phyloP scores from a whole-genome alignment of 192 early-diverging fungal genomes.

The Podila clonocystis region DNA sequence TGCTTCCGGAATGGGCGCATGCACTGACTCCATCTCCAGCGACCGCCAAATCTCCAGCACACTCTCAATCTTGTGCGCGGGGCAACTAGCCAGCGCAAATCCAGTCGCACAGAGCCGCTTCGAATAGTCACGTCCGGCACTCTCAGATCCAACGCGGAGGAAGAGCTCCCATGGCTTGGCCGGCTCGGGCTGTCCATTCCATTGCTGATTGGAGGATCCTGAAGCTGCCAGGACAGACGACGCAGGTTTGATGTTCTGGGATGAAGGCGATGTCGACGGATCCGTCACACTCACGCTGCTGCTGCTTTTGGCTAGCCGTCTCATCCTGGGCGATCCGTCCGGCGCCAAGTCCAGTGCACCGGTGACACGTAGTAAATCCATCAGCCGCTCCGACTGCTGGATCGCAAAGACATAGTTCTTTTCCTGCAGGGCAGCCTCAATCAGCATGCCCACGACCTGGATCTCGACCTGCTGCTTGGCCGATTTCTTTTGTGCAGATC shows the following conservation, averaged over 20 bases:
- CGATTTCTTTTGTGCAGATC: constrained; percentile 26
- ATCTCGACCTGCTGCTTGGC: constrained; percentile 53
- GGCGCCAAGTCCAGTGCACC: constrained; percentile 30
- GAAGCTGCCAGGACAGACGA: background rate
- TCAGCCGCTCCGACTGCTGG: constrained; percentile 65
- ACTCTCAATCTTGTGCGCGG: constrained; percentile 49
- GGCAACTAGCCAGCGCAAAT: constrained; percentile 64
- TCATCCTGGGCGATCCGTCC: constrained; percentile 31
- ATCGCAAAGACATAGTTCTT: constrained; percentile 63
- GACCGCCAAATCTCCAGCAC: constrained; percentile 46
- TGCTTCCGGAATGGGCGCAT: constrained; percentile 29
- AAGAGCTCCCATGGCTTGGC: constrained; percentile 54
- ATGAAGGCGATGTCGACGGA: background rate
- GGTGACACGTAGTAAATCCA: constrained; percentile 54
- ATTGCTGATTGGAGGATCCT: constrained; percentile 26
- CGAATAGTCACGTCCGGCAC: constrained; percentile 36
- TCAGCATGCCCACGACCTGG: constrained; percentile 68
- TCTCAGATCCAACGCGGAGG: constrained; percentile 50
- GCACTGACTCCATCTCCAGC: constrained; percentile 42
- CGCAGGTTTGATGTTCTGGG: background rate
- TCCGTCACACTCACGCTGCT: constrained; percentile 8
- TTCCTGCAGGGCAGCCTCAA: constrained; percentile 67
- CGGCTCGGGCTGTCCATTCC: constrained; percentile 51
- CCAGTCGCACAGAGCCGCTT: constrained; percentile 61
- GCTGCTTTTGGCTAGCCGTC: constrained; percentile 33